Evolutionary conservation across 1,284 basidiomycete species (phyloP), one percentile per base, ranked within the genome.

Genomic region (Ustilago bromivora): DNA sequence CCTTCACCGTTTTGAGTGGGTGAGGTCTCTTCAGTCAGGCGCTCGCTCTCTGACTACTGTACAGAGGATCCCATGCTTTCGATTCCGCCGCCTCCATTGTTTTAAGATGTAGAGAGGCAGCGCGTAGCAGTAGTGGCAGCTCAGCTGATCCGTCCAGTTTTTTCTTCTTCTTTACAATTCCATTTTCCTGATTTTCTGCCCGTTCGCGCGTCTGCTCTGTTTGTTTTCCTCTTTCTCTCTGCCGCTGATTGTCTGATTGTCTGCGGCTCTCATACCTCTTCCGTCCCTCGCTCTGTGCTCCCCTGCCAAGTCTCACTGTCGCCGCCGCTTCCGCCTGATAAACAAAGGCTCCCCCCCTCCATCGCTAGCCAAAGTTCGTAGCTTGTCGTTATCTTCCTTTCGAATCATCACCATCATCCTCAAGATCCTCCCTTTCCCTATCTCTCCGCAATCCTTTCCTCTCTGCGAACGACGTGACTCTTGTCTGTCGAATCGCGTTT

Each of bases 371-470:
- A 11, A 23, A 23, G 13, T 12, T 51, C 49, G 15, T 23, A 31
- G 49, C 31, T 51, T 51, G 31, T 19, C 19, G 19, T 19, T 19
- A 19, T 57, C 47, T 52, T 59, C 35, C 61, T 65, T 60, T 61
- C 59, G 47, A 38, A 52, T 57, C 58, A 54, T 52, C 72, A 74
- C 62, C 63, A 73, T 47, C 72, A 70, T 70, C 72, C 60, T 75
- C 72, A 75, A 75, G 64, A 61, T 46, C 56, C 47, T 34, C 46
- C 32, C 19, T 46, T 57, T 57, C 61, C 57, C 54, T 35, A 12
- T 19, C 40, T 40, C 61, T 34, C 38, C 31, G 6, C 43, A 35
- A 34, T 17, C 43, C 56, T 40, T 41, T 49, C 46, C 57, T 43
- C 61, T 57, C 54, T 35, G 57, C 64, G 52, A 73, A 17, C 58